Evolutionary conservation across 164 flowering plant genomes (phyloP), one percentile per base, ranked within the genome.

Genomic region (Chloranthus sessilifolius): DNA sequence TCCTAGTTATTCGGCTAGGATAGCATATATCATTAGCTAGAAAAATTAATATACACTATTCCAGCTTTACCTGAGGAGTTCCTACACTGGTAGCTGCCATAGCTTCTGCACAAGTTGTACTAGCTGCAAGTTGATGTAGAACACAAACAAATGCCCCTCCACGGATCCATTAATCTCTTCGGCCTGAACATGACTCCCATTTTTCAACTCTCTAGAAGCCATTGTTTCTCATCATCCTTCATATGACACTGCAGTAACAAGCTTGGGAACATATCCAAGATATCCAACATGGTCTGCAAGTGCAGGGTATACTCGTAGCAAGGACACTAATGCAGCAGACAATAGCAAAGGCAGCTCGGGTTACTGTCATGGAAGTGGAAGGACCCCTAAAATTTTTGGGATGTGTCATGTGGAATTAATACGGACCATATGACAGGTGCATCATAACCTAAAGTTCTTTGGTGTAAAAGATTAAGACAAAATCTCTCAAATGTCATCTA

Each of bases 1-100:
- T n/a, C n/a, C n/a, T n/a, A n/a, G n/a, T n/a, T n/a, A n/a, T n/a
- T n/a, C n/a, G n/a, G n/a, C n/a, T n/a, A n/a, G n/a, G n/a, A n/a
- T n/a, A n/a, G n/a, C n/a, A n/a, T n/a, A n/a, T n/a, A n/a, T n/a
- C n/a, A n/a, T n/a, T n/a, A n/a, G n/a, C n/a, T n/a, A n/a, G n/a
- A n/a, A n/a, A n/a, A n/a, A n/a, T n/a, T 28, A 21, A 21, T 27
- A 40, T 28, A 47, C 9, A 4, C 10, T 37, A 20, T 14, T 43
- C 39, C 26, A 49, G 11, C 8, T 20, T 56, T 65, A 92, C 99
- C 88, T 92, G 99, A 57, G 96, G 95, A 14, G 88, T 79, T 54
- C 99, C 99, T 2, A 70, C 96, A 73, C 96, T 88, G 19, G 99
- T 92, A 50, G 99, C 94, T 40, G 99, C 99, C 99, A 92, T 92